Percentiles rank a stretch among this genome's conserved stretches.
Conservation (phyloP, 371 early-diverging fungal species). For the Mitosporidium daphniae region DNA sequence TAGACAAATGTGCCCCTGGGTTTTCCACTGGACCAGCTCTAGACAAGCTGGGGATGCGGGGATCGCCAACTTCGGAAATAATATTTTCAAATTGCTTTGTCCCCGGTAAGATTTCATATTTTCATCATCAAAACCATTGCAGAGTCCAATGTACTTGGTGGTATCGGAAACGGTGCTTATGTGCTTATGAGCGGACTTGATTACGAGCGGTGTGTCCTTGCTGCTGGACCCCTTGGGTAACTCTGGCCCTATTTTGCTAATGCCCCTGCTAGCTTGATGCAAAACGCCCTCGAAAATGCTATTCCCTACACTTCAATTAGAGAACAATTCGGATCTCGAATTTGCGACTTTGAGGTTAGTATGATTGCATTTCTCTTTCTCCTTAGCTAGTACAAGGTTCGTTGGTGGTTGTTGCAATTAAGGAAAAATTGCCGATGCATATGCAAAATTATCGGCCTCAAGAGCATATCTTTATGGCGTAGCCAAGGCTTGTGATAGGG, state of each 20-base stretch:
- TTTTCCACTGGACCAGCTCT: constrained; percentile 51
- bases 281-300: constrained; percentile 35
- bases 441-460: constrained; percentile 57
- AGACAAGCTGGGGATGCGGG: constrained; percentile 86
- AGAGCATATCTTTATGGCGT: constrained; percentile 63
- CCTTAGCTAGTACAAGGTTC: constrained; percentile 1
- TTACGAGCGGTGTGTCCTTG: constrained; percentile 48
- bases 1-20: constrained; percentile 64
- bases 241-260: background rate
- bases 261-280: constrained; percentile 21
- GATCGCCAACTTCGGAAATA: constrained; percentile 69
- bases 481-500: constrained; percentile 41
- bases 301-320: constrained; percentile 53
- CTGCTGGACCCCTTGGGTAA: constrained; percentile 53
- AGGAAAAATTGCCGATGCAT: constrained; percentile 81
- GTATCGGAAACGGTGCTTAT: constrained; percentile 56
- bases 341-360: constrained; percentile 45
- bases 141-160: constrained; percentile 49
- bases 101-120: constrained; percentile 12
- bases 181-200: constrained; percentile 80
- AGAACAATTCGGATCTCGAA: constrained; percentile 39
- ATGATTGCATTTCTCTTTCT: constrained; percentile 1
- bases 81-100: constrained; percentile 69
- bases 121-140: constrained; percentile 1
- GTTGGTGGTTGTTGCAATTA: constrained; percentile 24